Evolutionary conservation across 805 yeast species (phyloP).

Genomic region (Torulaspora maleeae): DNA sequence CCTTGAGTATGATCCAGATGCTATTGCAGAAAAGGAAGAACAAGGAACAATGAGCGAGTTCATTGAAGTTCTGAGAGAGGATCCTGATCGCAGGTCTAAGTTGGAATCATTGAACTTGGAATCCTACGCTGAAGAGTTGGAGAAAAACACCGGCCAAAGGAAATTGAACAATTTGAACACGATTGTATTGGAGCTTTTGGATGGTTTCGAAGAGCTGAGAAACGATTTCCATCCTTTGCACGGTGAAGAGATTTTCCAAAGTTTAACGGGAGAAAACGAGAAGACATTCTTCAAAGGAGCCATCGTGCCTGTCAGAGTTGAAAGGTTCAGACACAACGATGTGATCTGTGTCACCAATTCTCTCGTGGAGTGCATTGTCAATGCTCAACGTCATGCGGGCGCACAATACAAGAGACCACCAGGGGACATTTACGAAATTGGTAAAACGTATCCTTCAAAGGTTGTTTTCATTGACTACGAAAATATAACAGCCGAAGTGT

Average conservation of each 20-base stretch:
- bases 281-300: slow-evolving; percentile 63
- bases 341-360: slow-evolving; percentile 48
- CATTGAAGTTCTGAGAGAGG: slow-evolving; percentile 52
- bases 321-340: slow-evolving; percentile 41
- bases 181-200: slow-evolving; percentile 63
- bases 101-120: slow-evolving; percentile 84
- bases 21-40: slow-evolving; percentile 54
- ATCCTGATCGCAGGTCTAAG: slow-evolving; percentile 68
- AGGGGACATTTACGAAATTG: slow-evolving; percentile 46
- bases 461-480: slow-evolving; percentile 66
- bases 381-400: slow-evolving; percentile 44
- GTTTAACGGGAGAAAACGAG: slow-evolving; percentile 82
- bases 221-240: slow-evolving; percentile 60
- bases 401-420: slow-evolving; percentile 45
- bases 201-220: slow-evolving; percentile 83
- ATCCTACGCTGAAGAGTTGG: slow-evolving; percentile 88
- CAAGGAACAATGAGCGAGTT: slow-evolving; percentile 39
- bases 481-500: slow-evolving; percentile 68
- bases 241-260: slow-evolving; percentile 71
- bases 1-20: slow-evolving; percentile 91
- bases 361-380: slow-evolving; percentile 57
- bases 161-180: slow-evolving; percentile 35
- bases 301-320: slow-evolving; percentile 73
- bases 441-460: slow-evolving; percentile 85
- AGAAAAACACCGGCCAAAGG: slow-evolving; percentile 40